Percentiles rank a stretch among this genome's conserved stretches.
phyloP scores from a whole-genome alignment of 495 filamentous ascomycete genomes.

The Parmelia sp. region DNA sequence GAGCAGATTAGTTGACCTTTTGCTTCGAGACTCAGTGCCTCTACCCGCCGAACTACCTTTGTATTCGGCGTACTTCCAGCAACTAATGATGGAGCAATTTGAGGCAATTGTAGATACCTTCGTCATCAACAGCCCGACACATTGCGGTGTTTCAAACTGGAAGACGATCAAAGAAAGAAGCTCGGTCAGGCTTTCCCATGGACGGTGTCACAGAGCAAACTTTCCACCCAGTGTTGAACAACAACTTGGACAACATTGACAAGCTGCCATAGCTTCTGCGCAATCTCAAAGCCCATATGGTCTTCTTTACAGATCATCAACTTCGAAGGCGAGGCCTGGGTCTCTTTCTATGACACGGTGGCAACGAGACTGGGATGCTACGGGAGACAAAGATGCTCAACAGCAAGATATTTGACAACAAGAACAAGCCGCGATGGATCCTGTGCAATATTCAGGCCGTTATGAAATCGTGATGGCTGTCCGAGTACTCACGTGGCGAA shows the following conservation, averaged over 20 bases:
- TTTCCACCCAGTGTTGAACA: too few relatives aligned
- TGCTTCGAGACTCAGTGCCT: conserved; percentile 68
- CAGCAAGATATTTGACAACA: conserved; percentile 52
- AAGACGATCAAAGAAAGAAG: conserved; percentile 69
- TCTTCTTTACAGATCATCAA: too few relatives aligned
- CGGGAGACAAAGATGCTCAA: conserved; percentile 64
- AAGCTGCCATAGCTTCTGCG: too few relatives aligned
- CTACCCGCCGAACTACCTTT: conserved; percentile 54
- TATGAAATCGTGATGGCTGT: conserved; percentile 72
- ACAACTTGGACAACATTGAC: too few relatives aligned
- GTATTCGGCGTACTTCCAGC: conserved; percentile 59
- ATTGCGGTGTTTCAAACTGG: conserved; percentile 74
- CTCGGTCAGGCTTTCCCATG: conserved; percentile 41
- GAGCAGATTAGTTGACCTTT: conserved; percentile 62
- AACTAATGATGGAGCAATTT: conserved; percentile 66
- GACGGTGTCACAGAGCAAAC: conserved; percentile 47
- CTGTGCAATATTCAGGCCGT: conserved; percentile 70
- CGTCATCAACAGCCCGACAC: conserved; percentile 88
- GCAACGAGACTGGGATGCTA: too few relatives aligned
- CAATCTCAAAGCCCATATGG: too few relatives aligned
- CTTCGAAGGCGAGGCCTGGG: too few relatives aligned
- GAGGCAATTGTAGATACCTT: conserved; percentile 84
- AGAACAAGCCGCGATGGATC: conserved; percentile 60
- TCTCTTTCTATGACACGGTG: too few relatives aligned
- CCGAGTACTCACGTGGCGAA: conserved; percentile 84